Conservation (phyloP, 1,284 basidiomycete species). For the Ceratobasidium sp. region DNA sequence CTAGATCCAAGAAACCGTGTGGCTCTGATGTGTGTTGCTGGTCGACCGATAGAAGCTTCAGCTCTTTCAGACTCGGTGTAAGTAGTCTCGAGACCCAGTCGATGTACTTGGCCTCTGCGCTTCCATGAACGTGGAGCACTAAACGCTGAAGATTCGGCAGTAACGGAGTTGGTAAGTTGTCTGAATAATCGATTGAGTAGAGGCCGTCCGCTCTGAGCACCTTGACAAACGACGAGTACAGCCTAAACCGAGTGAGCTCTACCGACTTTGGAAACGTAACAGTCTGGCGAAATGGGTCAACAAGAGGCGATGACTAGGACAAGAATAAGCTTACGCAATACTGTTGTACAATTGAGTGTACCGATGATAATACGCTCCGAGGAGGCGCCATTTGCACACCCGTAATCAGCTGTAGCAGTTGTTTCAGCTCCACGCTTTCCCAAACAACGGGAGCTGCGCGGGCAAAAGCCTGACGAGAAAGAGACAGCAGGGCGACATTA, state of each 20-base stretch:
- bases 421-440: neutral
- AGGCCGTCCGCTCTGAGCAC: neutral
- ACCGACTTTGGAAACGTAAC: neutral
- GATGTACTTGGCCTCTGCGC: neutral
- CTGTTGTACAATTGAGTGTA: neutral
- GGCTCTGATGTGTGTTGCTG: too few species aligned
- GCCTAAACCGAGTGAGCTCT: neutral
- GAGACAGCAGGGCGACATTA: neutral
- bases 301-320: neutral
- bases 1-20: too few species aligned
- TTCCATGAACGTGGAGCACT: neutral
- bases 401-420: neutral
- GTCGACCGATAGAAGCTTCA: too few species aligned
- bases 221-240: neutral
- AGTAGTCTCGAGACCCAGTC: neutral
- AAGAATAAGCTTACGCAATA: neutral
- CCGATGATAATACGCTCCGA: neutral
- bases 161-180: neutral
- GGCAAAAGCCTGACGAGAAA: neutral
- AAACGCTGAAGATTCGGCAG: neutral
- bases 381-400: neutral
- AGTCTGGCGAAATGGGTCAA: neutral
- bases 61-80: too few species aligned
- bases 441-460: neutral
- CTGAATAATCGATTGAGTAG: neutral